These are phyloP conservation scores for Aristolochia californica DNA, from an alignment of 164 flowering plant genomes.

Conservation along the genomic window DNA sequence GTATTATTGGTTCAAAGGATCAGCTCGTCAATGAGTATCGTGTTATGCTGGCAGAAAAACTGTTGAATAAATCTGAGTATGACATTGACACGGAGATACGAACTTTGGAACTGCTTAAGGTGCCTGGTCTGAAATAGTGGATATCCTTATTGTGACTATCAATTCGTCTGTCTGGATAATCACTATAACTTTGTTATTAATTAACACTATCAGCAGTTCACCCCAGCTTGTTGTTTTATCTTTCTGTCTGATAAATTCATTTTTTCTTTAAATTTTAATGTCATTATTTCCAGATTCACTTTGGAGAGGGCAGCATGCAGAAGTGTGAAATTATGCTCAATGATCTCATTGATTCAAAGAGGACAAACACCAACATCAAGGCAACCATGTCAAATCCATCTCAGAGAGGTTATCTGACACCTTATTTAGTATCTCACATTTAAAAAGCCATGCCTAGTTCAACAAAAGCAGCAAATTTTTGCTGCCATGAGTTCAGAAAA, in stretches of 20 bases:
- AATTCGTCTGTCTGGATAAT: no score
- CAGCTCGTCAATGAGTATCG: slow-evolving; percentile 95
- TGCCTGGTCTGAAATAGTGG: slow-evolving; percentile 5
- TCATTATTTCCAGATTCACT: slow-evolving; percentile 55
- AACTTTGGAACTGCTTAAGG: slow-evolving; percentile 94
- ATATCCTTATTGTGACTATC: no score
- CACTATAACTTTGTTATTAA: no score
- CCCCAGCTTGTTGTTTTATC: no score
- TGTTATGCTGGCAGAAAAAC: slow-evolving; percentile 96
- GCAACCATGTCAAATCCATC: slow-evolving; percentile 45
- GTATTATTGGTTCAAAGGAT: slow-evolving; percentile 95
- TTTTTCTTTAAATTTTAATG: neutral
- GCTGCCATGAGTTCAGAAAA: no score
- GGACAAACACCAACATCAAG: slow-evolving; percentile 82
- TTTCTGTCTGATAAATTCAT: no score
- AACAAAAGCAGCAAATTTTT: no score
- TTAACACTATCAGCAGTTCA: no score
- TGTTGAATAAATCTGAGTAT: slow-evolving; percentile 86
- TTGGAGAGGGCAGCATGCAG: slow-evolving; percentile 98
- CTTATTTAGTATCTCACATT: neutral
- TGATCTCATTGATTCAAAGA: slow-evolving; percentile 93
- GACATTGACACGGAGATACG: slow-evolving; percentile 91
- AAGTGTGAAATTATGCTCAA: slow-evolving; percentile 97
- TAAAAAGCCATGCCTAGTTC: no score
- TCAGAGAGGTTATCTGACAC: slow-evolving; percentile 30